Conservation (phyloP, 257 asterid species). For the Parsonsia alboflavescens region DNA sequence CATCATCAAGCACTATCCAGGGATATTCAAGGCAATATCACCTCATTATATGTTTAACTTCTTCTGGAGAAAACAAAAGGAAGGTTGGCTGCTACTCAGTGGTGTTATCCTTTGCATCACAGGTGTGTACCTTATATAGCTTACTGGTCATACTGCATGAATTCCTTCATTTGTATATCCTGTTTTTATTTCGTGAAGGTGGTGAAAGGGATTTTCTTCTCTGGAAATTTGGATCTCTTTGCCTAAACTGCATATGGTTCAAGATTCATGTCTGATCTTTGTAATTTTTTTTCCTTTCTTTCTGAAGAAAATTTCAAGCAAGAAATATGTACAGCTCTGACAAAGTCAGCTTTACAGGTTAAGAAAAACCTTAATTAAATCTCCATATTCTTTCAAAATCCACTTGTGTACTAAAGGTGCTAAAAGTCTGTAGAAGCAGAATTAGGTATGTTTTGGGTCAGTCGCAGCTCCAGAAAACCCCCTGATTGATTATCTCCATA, state of each 20-base stretch:
- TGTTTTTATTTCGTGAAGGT: not conserved
- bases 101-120: constrained; percentile 41
- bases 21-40: constrained; percentile 35
- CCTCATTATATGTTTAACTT: constrained; percentile 28
- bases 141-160: not conserved
- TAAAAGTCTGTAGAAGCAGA: not conserved
- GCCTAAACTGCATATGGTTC: not conserved
- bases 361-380: not conserved
- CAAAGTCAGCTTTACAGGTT: not conserved
- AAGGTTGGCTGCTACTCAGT: constrained; percentile 35
- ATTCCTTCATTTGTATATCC: not conserved
- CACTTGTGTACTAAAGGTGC: not conserved
- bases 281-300: not conserved
- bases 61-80: constrained; percentile 36
- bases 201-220: not conserved
- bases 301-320: not conserved
- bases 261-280: not conserved
- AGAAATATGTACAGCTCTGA: not conserved
- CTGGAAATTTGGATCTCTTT: not conserved
- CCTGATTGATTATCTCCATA: no score
- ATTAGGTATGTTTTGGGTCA: not conserved
- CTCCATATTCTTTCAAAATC: no score
- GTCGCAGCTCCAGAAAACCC: not conserved
- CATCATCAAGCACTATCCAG: constrained; percentile 29
- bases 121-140: constrained; percentile 16